These are phyloP conservation scores for Penicillium pancosmium DNA, from an alignment of 495 filamentous ascomycete species.

Conservation along the genomic window DNA sequence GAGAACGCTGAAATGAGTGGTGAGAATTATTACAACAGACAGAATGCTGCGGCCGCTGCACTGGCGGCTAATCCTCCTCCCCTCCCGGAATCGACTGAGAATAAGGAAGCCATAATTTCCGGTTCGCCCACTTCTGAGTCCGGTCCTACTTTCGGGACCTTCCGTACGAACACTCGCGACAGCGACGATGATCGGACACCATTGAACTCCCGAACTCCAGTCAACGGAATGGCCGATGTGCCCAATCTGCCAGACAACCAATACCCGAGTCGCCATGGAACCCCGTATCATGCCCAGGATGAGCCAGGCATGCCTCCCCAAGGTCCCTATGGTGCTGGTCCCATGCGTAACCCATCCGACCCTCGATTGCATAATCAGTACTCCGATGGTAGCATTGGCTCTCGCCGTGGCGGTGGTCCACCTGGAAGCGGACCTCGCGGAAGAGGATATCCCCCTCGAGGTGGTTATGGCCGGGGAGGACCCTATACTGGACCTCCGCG, in stretches of 20 bases:
- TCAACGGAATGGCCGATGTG: conserved; percentile 31
- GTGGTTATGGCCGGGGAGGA: conserved; percentile 61
- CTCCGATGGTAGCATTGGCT: conserved; percentile 62
- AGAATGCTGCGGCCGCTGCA: conserved; percentile 54
- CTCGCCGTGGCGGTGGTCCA: conserved; percentile 50
- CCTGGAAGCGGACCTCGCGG: conserved; percentile 58
- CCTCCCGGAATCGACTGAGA: conserved; percentile 39
- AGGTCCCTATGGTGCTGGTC: conserved; percentile 39
- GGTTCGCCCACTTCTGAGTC: conserved; percentile 58
- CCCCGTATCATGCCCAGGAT: conserved; percentile 54
- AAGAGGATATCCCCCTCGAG: conserved; percentile 54
- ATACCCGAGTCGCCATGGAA: conserved; percentile 27
- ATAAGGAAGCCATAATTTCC: conserved; percentile 55
- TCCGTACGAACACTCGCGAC: conserved; percentile 64
- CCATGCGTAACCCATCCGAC: conserved; percentile 46
- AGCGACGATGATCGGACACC: conserved; percentile 83
- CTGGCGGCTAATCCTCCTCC: conserved; percentile 40
- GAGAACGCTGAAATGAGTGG: conserved; percentile 96
- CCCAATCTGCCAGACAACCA: conserved; percentile 26
- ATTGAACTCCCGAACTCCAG: conserved; percentile 63
- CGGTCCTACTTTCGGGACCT: conserved; percentile 74
- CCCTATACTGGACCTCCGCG: conserved; percentile 46
- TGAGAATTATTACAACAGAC: conserved; percentile 82
- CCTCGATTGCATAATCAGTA: conserved; percentile 61
- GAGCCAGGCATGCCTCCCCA: conserved; percentile 64